Evolutionary conservation across 1,284 basidiomycete species (phyloP).

Genomic region (Phlebopus sp.): DNA sequence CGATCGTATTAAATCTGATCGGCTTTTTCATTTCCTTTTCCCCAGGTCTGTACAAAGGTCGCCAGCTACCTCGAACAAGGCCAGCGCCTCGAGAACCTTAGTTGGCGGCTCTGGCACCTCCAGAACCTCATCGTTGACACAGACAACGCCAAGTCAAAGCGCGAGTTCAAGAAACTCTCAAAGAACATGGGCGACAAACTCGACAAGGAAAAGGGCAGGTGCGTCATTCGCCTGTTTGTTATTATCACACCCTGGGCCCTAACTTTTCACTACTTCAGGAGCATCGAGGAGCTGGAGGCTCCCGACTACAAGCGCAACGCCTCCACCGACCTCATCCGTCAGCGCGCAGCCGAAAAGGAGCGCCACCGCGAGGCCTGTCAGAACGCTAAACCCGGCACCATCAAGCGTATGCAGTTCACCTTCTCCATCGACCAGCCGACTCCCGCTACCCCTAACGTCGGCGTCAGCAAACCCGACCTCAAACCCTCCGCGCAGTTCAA

Average conservation of each 20-base stretch:
- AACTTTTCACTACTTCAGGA: constrained; percentile 40
- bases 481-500: constrained; percentile 67
- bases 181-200: constrained; percentile 83
- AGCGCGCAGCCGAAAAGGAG: constrained; percentile 76
- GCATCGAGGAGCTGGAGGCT: constrained; percentile 75
- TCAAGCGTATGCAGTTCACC: constrained; percentile 83
- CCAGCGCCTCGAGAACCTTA: constrained; percentile 81
- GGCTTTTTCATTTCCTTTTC: constrained; percentile 4
- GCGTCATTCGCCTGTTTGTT: constrained; percentile 29
- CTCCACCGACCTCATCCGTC: constrained; percentile 71
- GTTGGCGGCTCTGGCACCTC: constrained; percentile 84
- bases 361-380: constrained; percentile 70
- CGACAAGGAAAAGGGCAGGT: constrained; percentile 85
- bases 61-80: constrained; percentile 84
- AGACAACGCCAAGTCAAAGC: constrained; percentile 80
- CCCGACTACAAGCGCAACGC: constrained; percentile 73
- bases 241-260: constrained; percentile 35
- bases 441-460: constrained; percentile 40
- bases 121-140: constrained; percentile 84
- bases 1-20: constrained; percentile 5
- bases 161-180: constrained; percentile 82
- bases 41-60: constrained; percentile 78
- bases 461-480: constrained; percentile 60
- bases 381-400: constrained; percentile 60
- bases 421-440: constrained; percentile 73